Conservation (phyloP, 1,139 yeast genomes). For the Casaregolazyma suthepensis region DNA sequence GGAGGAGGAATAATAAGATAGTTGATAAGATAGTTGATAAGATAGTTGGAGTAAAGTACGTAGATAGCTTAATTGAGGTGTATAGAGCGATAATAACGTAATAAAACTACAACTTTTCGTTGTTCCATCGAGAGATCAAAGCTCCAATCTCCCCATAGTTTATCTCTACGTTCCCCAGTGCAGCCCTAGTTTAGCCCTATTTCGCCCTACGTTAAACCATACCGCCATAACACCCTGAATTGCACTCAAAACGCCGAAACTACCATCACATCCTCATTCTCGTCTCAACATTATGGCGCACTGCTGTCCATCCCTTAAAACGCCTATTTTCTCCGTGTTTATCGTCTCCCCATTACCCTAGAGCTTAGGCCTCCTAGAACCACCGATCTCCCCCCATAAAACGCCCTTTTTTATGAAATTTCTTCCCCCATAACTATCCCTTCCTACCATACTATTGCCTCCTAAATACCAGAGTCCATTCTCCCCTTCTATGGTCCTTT, state of each 20-base stretch:
- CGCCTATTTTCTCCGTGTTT: background rate
- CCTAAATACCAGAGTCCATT: background rate
- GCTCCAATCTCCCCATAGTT: no score
- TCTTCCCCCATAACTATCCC: background rate
- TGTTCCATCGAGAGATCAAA: no score
- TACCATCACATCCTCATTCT: background rate
- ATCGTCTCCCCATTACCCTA: background rate
- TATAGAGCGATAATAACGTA: no score
- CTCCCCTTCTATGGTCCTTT: background rate
- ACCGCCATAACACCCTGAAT: background rate
- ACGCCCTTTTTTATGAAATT: background rate
- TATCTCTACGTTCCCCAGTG: no score
- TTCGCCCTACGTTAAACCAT: background rate
- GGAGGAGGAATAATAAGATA: no score
- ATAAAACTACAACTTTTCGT: no score
- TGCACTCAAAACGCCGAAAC: background rate
- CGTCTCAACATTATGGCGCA: background rate
- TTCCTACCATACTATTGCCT: background rate
- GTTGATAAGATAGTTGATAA: background rate
- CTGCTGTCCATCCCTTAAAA: background rate
- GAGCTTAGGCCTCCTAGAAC: background rate
- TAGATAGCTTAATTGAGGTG: no score
- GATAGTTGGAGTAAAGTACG: no score
- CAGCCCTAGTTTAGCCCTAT: background rate
- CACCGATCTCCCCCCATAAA: background rate